These are phyloP conservation scores for Prunus yedoensis DNA, from an alignment of 331 rosid species.

Conservation along the genomic window DNA sequence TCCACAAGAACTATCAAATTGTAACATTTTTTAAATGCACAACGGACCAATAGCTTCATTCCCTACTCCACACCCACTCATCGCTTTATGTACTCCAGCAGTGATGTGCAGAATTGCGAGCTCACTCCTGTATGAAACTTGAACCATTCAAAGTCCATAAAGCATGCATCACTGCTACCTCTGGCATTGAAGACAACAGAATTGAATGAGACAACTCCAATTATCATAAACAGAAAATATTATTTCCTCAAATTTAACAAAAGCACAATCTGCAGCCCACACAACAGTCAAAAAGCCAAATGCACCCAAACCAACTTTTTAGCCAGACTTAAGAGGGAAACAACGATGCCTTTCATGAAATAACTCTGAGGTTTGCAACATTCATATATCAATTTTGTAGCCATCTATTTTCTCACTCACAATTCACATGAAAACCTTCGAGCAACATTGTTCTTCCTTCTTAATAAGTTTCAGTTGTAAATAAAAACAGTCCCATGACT, in stretches of 20 bases:
- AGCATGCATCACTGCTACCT: constrained; percentile 13
- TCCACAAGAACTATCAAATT: constrained; percentile 4
- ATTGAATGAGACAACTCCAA: background rate
- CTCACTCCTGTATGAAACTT: constrained; percentile 8
- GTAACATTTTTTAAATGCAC: constrained; percentile 25
- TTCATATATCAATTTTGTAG: background rate
- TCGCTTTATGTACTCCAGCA: constrained; percentile 9
- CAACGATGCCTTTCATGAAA: background rate
- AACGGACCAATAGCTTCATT: constrained; percentile 44
- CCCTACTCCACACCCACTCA: constrained; percentile 22
- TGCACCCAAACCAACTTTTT: background rate
- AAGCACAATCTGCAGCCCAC: background rate
- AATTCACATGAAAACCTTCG: background rate
- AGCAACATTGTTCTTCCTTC: background rate
- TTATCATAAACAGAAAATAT: background rate
- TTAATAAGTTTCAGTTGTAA: too few species aligned
- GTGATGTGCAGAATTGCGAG: background rate
- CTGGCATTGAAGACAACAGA: constrained; percentile 16
- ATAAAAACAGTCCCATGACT: background rate
- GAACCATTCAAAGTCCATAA: background rate
- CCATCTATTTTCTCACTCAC: background rate
- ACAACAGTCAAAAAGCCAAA: too few species aligned
- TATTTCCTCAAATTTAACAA: background rate
- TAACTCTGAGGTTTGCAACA: background rate
- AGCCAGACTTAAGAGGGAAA: background rate